Evolutionary conservation across 495 filamentous ascomycete species (phyloP).

Genomic region (Trichocladium uniseriatum): DNA sequence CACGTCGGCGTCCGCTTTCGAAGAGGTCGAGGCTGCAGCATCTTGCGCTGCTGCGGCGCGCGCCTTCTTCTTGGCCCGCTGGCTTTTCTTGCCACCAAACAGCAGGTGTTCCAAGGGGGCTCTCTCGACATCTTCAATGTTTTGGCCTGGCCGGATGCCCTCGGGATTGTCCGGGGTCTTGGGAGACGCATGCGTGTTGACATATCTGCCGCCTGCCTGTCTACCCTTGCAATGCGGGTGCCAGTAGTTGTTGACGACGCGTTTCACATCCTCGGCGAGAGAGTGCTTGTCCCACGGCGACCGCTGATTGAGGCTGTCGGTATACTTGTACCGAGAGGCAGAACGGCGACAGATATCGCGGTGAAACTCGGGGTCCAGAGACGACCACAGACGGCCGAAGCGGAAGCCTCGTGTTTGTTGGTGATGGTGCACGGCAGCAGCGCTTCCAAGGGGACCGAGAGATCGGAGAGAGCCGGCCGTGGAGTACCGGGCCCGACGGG

Average conservation of each 20-base stretch:
- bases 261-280: slow-evolving; percentile 26
- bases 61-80: neutral
- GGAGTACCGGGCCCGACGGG: slow-evolving; percentile 25
- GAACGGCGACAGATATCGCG: slow-evolving; percentile 33
- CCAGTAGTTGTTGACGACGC: slow-evolving; percentile 31
- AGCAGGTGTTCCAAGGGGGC: slow-evolving; percentile 27
- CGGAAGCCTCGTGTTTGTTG: slow-evolving; percentile 39
- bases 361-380: slow-evolving; percentile 28
- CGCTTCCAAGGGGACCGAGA: slow-evolving; percentile 8
- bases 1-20: neutral
- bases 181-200: slow-evolving; percentile 13
- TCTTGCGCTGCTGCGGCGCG: neutral
- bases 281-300: slow-evolving; percentile 32
- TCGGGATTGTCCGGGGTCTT: slow-evolving; percentile 22
- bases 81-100: slow-evolving; percentile 16
- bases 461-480: slow-evolving; percentile 9
- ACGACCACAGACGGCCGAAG: slow-evolving; percentile 35
- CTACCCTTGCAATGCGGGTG: slow-evolving; percentile 2
- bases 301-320: slow-evolving; percentile 27
- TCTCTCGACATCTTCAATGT: slow-evolving; percentile 31
- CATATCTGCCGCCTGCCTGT: slow-evolving; percentile 7
- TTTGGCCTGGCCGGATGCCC: slow-evolving; percentile 27
- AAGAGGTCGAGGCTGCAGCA: neutral
- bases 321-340: slow-evolving; percentile 32
- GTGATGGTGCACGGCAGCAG: slow-evolving; percentile 14